Base-by-base conservation (phyloP, 1,284 basidiomycete species). In the Leccinum proliferum region DNA sequence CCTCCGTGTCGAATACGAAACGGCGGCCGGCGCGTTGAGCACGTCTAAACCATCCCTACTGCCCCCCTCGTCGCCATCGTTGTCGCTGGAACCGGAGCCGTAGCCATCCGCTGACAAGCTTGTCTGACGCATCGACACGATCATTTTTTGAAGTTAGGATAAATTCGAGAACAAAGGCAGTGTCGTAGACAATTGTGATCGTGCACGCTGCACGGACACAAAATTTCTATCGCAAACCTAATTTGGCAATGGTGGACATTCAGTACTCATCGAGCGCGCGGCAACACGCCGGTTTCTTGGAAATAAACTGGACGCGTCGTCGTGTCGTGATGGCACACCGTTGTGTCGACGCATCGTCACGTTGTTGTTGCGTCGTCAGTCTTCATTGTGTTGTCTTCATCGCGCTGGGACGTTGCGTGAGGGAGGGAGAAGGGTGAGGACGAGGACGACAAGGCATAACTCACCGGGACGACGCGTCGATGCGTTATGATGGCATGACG, bases 81-180 rank as follows among this genome's bases (percentile, higher is more conserved):
- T 29, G 12, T 53, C 14, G 25, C 25, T 29, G 25, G 50, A 53
- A 29, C 21, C 39, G 39, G 14, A 39, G 39, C 39, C 79, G 6
- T 79, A 78, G 39, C 76, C 76, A 57, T 81, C 80, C 57, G 32
- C 79, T 77, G 64, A 98, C 77, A 43, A 98, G 88, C 73, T 94
- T 90, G 50, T 90, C 86, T 1, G 95, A 96, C 8, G 96, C 92
- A 69, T 89, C 85, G 43, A 98, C 72, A 8, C 96, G 87, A 63
- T 93, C 89, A 62, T 88, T 85, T 75, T 87, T 92, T 43, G 85
- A 86, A 5, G 85, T 4, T 91, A 93, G n/a, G 96, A 94, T 57
- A 98, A 81, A 74, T 94, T 82, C 95, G 95, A 98, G 82, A 95
- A 98, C 57, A 97, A 84, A 46, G 93, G 90, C 61, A 98, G 85